Base-by-base conservation (phyloP, 2,329 filamentous ascomycete species). In the Colletotrichum karsti region DNA sequence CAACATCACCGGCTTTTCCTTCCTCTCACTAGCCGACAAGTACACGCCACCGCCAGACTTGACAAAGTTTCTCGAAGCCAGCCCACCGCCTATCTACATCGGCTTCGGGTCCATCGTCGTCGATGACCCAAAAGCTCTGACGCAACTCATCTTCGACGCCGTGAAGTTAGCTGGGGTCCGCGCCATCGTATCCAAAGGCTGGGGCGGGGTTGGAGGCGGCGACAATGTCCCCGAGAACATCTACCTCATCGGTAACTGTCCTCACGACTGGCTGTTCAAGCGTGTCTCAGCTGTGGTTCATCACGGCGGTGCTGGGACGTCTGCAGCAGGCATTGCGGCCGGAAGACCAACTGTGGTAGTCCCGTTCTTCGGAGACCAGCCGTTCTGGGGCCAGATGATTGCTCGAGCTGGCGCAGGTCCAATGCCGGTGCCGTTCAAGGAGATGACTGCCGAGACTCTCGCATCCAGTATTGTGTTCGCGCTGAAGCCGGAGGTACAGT, bases 31-130 rank as follows among this genome's bases (percentile, higher is more conserved):
- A 1, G 84, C 86, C 1, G 82, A 80, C 28, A 73, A 72, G 53
- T 91, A 89, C 70, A 84, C 78, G 0, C 89, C 90, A 1, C 81
- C 84, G 0, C 77, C 82, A 0, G 87, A 89, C 15, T 77, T 92
- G 4, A 77, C 79, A 0, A 75, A 77, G 0, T 92, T 91, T 64
- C 78, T 92, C 2, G 80, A 83, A 28, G 79, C 80, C 0, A 89
- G 90, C 0, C 84, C 88, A 2, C 80, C 88, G 2, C 90, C 90
- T 0, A 82, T 92, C 0, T 92, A 92, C 72, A 87, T 92, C 48
- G 90, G 90, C 0, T 92, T 92, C 70, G 90, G 90, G 1, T 90
- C 87, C 0, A 92, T 92, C 48, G 90, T 92, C 2, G 84, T 91
- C 1, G 87, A 91, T 51, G 83, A 91, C 60, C 87, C 89, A 0